A percentile compares a stretch with the other conserved stretches of the same genome.
These are phyloP conservation scores for Diaporthe citriasiana DNA, from an alignment of 2,329 filamentous ascomycete genomes.

Conservation along the genomic window DNA sequence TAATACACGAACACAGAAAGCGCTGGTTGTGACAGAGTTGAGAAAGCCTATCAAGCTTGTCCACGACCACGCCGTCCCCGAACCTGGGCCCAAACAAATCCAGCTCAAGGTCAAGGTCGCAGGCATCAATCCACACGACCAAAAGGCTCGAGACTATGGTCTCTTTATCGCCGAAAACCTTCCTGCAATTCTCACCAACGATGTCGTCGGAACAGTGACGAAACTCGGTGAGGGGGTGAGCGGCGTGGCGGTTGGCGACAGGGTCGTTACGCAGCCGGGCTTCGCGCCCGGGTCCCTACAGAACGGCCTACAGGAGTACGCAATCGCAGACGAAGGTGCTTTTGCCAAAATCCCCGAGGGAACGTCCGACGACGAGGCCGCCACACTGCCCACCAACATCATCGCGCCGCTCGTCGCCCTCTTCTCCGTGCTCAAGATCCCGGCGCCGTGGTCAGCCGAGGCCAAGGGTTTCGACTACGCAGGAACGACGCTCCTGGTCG, in stretches of 20 bases:
- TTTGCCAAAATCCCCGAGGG: slow-evolving; percentile 52
- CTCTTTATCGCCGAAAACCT: slow-evolving; percentile 53
- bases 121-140: slow-evolving; percentile 53
- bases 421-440: slow-evolving; percentile 51
- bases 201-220: slow-evolving; percentile 53
- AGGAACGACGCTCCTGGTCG: slow-evolving; percentile 47
- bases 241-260: slow-evolving; percentile 49
- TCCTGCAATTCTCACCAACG: slow-evolving; percentile 53
- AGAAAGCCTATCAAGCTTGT: slow-evolving; percentile 47
- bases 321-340: slow-evolving; percentile 49
- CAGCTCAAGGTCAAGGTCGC: slow-evolving; percentile 56
- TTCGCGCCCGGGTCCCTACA: slow-evolving; percentile 36
- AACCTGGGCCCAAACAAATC: slow-evolving; percentile 51
- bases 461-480: slow-evolving; percentile 47
- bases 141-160: slow-evolving; percentile 53
- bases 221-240: slow-evolving; percentile 48
- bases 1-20: slow-evolving; percentile 47
- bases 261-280: slow-evolving; percentile 50
- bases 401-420: slow-evolving; percentile 52
- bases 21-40: slow-evolving; percentile 46
- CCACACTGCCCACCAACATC: slow-evolving; percentile 55
- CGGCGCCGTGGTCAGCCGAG: slow-evolving; percentile 47
- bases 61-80: slow-evolving; percentile 47
- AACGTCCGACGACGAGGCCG: slow-evolving; percentile 53
- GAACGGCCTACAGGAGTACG: slow-evolving; percentile 56